Evolutionary conservation across 1,284 basidiomycete species (phyloP).

Genomic region (Rhodofomes roseus): DNA sequence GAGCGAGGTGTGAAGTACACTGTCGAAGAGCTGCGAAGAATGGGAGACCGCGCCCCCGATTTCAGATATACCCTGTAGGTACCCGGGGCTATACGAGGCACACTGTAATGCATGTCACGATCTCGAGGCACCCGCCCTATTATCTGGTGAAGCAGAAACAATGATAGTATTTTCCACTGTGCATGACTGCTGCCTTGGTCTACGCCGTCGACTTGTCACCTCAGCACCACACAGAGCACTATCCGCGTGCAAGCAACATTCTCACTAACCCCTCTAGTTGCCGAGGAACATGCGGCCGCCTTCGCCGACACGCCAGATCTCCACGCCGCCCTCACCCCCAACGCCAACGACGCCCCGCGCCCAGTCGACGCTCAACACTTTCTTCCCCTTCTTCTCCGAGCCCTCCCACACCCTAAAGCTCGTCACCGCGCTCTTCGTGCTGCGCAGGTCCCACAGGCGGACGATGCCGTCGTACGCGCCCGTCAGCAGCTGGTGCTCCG

Average conservation of each 20-base stretch:
- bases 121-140: no score
- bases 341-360: slow-evolving; percentile 65
- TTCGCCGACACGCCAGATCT: slow-evolving; percentile 68
- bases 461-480: slow-evolving; percentile 84
- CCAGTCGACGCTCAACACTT: slow-evolving; percentile 80
- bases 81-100: background rate
- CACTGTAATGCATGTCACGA: no score
- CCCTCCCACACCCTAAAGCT: slow-evolving; percentile 64
- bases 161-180: no score
- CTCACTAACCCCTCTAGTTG: no score
- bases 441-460: slow-evolving; percentile 85
- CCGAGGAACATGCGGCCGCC: slow-evolving; percentile 6
- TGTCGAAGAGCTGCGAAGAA: slow-evolving; percentile 37
- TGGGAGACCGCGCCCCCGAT: slow-evolving; percentile 64
- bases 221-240: no score
- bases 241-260: no score
- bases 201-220: no score
- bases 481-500: slow-evolving; percentile 65
- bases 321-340: slow-evolving; percentile 82
- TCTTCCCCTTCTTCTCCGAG: slow-evolving; percentile 42
- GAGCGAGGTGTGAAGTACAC: slow-evolving; percentile 12
- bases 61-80: slow-evolving; percentile 56
- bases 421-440: slow-evolving; percentile 57
- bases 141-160: no score
- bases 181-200: no score